phyloP scores from a whole-genome alignment of 192 early-diverging fungal genomes.

The Coemansia sp. region DNA sequence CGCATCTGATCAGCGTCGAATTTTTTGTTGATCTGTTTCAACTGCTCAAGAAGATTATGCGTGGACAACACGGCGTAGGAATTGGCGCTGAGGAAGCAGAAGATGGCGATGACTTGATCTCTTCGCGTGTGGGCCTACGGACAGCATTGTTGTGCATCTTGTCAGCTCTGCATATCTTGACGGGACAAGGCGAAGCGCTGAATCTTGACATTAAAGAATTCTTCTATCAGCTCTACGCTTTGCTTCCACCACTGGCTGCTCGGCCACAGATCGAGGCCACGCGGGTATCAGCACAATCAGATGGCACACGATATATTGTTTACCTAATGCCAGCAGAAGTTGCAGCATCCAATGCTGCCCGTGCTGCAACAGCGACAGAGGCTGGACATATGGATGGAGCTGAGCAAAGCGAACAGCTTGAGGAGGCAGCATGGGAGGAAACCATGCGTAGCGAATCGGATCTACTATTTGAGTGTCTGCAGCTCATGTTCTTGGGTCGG shows the following conservation, averaged over 20 bases:
- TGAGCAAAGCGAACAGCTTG: conserved; percentile 22
- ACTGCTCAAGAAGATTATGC: conserved; percentile 79
- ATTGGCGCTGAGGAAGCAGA: conserved; percentile 48
- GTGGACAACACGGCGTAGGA: conserved; percentile 58
- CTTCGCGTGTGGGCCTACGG: conserved; percentile 57
- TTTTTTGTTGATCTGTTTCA: conserved; percentile 90
- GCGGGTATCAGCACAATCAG: conserved; percentile 44
- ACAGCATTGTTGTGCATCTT: conserved; percentile 84
- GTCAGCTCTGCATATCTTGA: conserved; percentile 84
- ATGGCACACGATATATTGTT: conserved; percentile 49
- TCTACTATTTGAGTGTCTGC: conserved; percentile 77
- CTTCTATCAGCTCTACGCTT: conserved; percentile 78
- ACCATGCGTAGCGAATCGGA: conserved; percentile 70
- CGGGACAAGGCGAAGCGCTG: conserved; percentile 88
- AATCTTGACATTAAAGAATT: conserved; percentile 94
- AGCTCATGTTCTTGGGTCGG: conserved; percentile 82
- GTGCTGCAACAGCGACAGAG: conserved; percentile 1
- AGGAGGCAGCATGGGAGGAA: conserved; percentile 51
- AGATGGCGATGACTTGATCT: conserved; percentile 33
- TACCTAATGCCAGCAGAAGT: conserved; percentile 45
- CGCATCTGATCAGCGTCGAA: conserved; percentile 95
- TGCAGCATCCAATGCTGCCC: conserved; percentile 31
- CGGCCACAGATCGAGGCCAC: conserved; percentile 65
- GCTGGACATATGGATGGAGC: background rate
- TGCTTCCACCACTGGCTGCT: conserved; percentile 68